Evolutionary conservation across 257 asterid genomes (phyloP).

Genomic region (Solanum commersonii): DNA sequence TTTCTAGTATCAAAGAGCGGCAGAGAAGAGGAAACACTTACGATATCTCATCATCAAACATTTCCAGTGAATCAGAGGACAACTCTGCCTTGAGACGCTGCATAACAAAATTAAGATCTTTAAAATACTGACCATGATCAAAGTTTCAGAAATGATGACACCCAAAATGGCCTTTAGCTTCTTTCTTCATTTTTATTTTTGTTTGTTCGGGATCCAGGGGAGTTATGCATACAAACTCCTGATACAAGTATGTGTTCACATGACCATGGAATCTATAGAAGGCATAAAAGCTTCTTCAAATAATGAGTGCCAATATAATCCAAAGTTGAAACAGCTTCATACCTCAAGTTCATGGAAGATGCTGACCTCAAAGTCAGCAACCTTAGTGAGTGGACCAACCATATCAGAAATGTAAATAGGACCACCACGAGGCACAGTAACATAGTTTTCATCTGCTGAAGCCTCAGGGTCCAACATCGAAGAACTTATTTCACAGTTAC

Average conservation of each 20-base stretch:
- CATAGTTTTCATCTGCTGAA: slow-evolving; percentile 34
- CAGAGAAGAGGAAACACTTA: slow-evolving; percentile 23
- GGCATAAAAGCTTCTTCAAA: background rate
- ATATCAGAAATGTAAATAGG: slow-evolving; percentile 52
- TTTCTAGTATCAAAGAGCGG: background rate
- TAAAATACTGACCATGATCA: background rate
- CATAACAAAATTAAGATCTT: background rate
- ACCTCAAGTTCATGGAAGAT: slow-evolving; percentile 61
- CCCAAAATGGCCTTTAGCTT: background rate
- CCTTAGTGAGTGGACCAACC: slow-evolving; percentile 53
- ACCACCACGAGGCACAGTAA: slow-evolving; percentile 77
- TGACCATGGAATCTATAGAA: background rate
- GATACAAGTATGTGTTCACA: background rate
- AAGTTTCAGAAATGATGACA: background rate
- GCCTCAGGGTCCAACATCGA: slow-evolving; percentile 9
- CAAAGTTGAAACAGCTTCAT: background rate
- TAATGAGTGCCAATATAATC: background rate
- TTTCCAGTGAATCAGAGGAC: slow-evolving; percentile 21
- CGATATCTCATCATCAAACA: slow-evolving; percentile 48
- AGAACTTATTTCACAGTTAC: background rate
- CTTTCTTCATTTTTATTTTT: background rate
- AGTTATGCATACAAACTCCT: background rate
- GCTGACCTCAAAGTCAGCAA: slow-evolving; percentile 45
- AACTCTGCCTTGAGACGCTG: slow-evolving; percentile 59
- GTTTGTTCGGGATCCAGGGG: background rate